Evolutionary conservation across 768 basidiomycete species (phyloP), one percentile per base, ranked within the genome.

Genomic region (Strobilomyces confusus): DNA sequence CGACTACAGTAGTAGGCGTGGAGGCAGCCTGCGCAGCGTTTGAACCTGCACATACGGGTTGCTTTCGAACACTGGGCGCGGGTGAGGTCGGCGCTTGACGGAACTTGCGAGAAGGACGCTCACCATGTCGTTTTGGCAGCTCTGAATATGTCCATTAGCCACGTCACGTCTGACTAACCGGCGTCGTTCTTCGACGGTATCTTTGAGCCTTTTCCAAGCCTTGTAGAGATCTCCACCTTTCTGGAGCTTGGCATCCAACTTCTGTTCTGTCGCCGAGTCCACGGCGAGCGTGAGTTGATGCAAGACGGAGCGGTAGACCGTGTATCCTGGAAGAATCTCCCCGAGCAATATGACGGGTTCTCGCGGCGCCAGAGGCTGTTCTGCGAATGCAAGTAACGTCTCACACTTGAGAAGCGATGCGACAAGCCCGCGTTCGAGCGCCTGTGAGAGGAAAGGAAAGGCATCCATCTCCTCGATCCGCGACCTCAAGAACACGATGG

Each of bases 1-100:
- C 44, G 59, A 46, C 57, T 58, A 30, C 68, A 69, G 19, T 69
- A 69, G 37, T 59, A 69, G 29, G 65, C 55, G n/a, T 68, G 67
- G 23, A 63, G 55, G 47, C 63, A 69, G 5, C 68, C 66, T 17
- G 34, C 58, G 25, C 68, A 68, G 0, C 65, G 61, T 47, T 57
- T 67, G 25, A 68, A 59, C n/a, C 43, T 55, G n/a, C 57, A 45
- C 15, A 64, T 38, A 9, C 34, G 25, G 8, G 32, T 47, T 14
- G 57, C 37, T 56, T 52, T 69, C 15, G 63, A 55, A 44, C 66
- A 69, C 66, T 68, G 22, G 49, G 7, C 12, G 25, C 15, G 6
- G 5, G 44, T 62, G 41, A 60, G 38, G 47, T 40, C 6, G 15
- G 8, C 5, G 23, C 29, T 25, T 37, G 3, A 22, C 4, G 14